These are phyloP conservation scores for Phytophthora syringae DNA, from an alignment of 352 stramenopile species.

Conservation along the genomic window DNA sequence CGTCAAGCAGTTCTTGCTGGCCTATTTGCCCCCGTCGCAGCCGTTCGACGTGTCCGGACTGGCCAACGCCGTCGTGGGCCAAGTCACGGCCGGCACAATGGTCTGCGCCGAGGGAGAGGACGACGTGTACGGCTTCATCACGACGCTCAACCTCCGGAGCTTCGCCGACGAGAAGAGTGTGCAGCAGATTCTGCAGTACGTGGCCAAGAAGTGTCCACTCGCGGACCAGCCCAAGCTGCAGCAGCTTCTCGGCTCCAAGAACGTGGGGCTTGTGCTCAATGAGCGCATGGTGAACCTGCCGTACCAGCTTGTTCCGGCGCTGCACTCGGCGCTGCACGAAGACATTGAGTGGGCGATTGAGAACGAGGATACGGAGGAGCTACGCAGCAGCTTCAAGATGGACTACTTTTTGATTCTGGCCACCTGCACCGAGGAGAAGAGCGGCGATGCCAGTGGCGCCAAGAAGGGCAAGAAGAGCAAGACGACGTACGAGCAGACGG, in stretches of 20 bases:
- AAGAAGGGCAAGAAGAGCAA: constrained; percentile 84
- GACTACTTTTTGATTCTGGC: constrained; percentile 87
- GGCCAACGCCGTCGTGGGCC: constrained; percentile 74
- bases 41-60: constrained; percentile 86
- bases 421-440: constrained; percentile 69
- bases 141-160: constrained; percentile 67
- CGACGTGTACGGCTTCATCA: constrained; percentile 90
- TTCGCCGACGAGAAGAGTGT: constrained; percentile 63
- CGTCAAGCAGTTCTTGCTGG: constrained; percentile 84
- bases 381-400: constrained; percentile 76
- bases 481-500: constrained; percentile 65
- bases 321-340: constrained; percentile 83
- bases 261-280: constrained; percentile 78
- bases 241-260: constrained; percentile 63
- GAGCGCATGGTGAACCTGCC: constrained; percentile 89
- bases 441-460: constrained; percentile 22
- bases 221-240: constrained; percentile 56
- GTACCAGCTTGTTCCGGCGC: constrained; percentile 82
- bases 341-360: constrained; percentile 87
- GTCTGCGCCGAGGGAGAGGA: constrained; percentile 81
- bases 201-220: constrained; percentile 75
- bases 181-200: constrained; percentile 80
- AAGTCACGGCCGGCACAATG: constrained; percentile 81
- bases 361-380: constrained; percentile 69
- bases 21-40: constrained; percentile 76